Evolutionary conservation across 176 grass and related monocot species (phyloP).

Genomic region (Urochloa ruziziensis): DNA sequence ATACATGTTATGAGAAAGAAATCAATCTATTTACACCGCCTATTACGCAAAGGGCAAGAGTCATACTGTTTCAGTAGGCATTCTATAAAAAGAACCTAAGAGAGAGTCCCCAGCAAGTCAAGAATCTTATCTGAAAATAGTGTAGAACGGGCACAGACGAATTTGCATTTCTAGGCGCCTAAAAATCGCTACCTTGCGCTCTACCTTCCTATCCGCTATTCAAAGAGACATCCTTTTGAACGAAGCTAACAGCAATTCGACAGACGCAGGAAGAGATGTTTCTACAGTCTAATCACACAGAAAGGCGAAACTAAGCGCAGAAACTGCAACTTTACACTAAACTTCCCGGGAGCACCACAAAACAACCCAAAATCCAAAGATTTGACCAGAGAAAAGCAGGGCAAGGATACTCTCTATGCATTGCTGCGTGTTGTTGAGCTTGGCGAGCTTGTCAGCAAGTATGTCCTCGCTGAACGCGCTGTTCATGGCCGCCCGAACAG

Average conservation of each 20-base stretch:
- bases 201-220: background rate
- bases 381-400: conserved; percentile 8
- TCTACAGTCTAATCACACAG: background rate
- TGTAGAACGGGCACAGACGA: background rate
- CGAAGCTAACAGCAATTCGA: conserved; percentile 5
- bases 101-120: background rate
- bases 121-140: background rate
- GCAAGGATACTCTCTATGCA: conserved; percentile 98
- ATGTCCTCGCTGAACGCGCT: conserved; percentile 86
- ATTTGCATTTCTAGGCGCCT: conserved; percentile 3
- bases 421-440: conserved; percentile 99
- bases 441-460: conserved; percentile 87
- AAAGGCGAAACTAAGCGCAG: background rate
- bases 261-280: background rate
- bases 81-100: conserved; percentile 7
- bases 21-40: background rate
- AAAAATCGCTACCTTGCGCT: background rate
- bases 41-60: background rate
- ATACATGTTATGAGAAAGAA: conserved; percentile 8
- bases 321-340: conserved; percentile 17
- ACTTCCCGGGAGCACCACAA: background rate
- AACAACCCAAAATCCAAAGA: conserved; percentile 19
- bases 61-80: conserved; percentile 4
- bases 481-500: conserved; percentile 57
- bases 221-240: background rate